Evolutionary conservation across 208 protist genomes (phyloP), one percentile per base, ranked within the genome.

Genomic region (Trypanosoma rangeli): DNA sequence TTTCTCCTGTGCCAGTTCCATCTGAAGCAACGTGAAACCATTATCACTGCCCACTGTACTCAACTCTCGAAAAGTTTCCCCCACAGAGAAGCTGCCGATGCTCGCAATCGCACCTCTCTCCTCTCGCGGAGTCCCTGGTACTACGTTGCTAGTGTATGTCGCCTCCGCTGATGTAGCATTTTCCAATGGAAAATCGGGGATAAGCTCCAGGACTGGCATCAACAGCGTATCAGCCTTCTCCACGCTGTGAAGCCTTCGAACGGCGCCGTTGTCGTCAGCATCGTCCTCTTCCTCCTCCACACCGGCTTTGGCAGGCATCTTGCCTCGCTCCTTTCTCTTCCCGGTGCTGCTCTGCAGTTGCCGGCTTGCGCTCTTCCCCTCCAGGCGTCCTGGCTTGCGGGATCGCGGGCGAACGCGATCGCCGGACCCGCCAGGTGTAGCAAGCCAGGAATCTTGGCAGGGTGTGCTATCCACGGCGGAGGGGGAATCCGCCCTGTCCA

Each of bases 1-100:
- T 64, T 94, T 94, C 68, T 94, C 85, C 24, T 76, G 76, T 54
- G 86, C 86, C 33, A 92, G 68, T 55, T 86, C 83, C 13, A 89
- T 35, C 64, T 94, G 89, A 5, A 76, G 37, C 33, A 3, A 31
- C 33, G 22, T 33, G 2, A 49, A 28, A 20, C 0, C 54, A 53
- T 35, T 35, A 28, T 48, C 69, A 64, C 57, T 31, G 16, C 20
- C 35, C 10, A 3, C 49, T 0, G 22, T 53, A 49, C 39, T 57
- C 1, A 62, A 35, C 8, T 64, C 66, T 9, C 39, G 24, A 31
- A 37, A 0, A 1, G 31, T 56, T 42, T 64, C 33, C 3, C 33
- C 56, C 9, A 10, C 8, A 37, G 29, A 13, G 22, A 8, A 3
- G 16, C 10, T 56, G 22, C 10, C 24, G 12, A 5, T 16, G 4